Evolutionary conservation across 805 yeast species (phyloP), one percentile per base, ranked within the genome.

Genomic region (Sugiyamaella marilandica): DNA sequence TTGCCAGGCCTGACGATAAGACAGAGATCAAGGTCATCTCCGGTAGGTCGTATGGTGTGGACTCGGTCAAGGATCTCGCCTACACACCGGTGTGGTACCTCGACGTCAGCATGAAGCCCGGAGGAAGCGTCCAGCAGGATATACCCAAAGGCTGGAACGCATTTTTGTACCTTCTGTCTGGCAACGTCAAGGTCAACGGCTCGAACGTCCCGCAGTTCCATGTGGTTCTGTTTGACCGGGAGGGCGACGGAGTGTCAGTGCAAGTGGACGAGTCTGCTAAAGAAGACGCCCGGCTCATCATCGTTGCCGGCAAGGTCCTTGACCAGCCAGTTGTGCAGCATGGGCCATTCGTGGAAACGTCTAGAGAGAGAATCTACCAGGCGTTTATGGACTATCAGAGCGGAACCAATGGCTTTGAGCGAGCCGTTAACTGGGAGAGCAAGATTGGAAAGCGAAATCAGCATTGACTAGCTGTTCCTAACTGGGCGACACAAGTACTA

Each of bases 271-370:
- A 68, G 19, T 59, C 63, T 16, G 74, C 75, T 41, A 39, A 41
- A 10, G 70, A 73, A 35, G 73, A 71, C 33, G 70, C 88, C 1
- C 82, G 84, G 59, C 83, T 88, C 63, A 83, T 85, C 3, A 58
- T 88, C n/a, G 73, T 88, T 56, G 94, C 89, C 32, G 96, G 96
- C 53, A 69, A 85, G 65, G 77, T 79, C 18, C 71, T 87, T 52
- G 78, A 87, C 60, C 96, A 89, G 71, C 79, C 81, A 14, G 75
- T 85, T 51, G 85, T 87, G 32, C 96, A 90, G 65, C 84, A 89
- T 65, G 97, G 97, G 14, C 97, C 97, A 11, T 91, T 90, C 65
- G 97, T 90, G 16, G 92, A 87, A 56, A 79, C 86, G 7, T 71
- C 84, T 19, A 75, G 76, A 51, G 85, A 81, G 49, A 80, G 79